Percentiles rank a stretch among this genome's conserved stretches.
Evolutionary conservation across 2,329 filamentous ascomycete species (phyloP).

Genomic region (Stagonosporopsis tanaceti): DNA sequence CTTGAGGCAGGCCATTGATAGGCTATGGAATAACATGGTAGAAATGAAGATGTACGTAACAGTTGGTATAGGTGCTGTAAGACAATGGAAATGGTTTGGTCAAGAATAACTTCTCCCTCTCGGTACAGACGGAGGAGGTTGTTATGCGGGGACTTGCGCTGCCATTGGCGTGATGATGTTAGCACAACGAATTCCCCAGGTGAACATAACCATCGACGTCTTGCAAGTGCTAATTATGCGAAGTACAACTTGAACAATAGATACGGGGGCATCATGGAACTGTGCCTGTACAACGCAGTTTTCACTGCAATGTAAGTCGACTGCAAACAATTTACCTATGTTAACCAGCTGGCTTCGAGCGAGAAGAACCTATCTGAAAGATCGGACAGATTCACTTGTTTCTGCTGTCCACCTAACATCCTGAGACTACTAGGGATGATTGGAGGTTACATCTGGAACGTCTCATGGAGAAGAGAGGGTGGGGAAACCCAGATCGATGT

Average conservation of each 20-base stretch:
- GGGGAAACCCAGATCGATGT: slow-evolving; percentile 2
- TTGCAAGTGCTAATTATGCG: not conserved
- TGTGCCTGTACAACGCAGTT: slow-evolving; percentile 67
- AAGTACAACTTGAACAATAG: slow-evolving; percentile 57
- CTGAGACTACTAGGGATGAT: slow-evolving; percentile 4
- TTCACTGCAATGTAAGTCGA: slow-evolving; percentile 65
- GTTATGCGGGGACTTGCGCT: slow-evolving; percentile 68
- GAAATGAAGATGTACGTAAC: slow-evolving; percentile 68
- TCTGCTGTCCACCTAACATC: slow-evolving; percentile 6
- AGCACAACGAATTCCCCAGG: slow-evolving; percentile 8
- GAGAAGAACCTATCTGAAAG: slow-evolving; percentile 60
- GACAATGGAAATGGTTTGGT: slow-evolving; percentile 68
- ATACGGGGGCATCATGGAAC: slow-evolving; percentile 67
- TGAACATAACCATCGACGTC: not conserved
- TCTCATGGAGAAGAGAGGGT: not conserved
- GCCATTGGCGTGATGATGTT: slow-evolving; percentile 16
- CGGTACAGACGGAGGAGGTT: slow-evolving; percentile 66
- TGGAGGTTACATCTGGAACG: slow-evolving; percentile 11
- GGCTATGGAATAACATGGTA: slow-evolving; percentile 68
- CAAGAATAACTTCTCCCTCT: slow-evolving; percentile 65
- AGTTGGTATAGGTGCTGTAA: slow-evolving; percentile 65
- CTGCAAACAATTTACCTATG: slow-evolving; percentile 67
- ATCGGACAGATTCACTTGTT: slow-evolving; percentile 59
- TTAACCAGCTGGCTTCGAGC: slow-evolving; percentile 66
- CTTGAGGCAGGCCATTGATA: slow-evolving; percentile 49